These are phyloP conservation scores for Metarhizium sp. DNA, from an alignment of 2,329 filamentous ascomycete genomes.

Conservation along the genomic window DNA sequence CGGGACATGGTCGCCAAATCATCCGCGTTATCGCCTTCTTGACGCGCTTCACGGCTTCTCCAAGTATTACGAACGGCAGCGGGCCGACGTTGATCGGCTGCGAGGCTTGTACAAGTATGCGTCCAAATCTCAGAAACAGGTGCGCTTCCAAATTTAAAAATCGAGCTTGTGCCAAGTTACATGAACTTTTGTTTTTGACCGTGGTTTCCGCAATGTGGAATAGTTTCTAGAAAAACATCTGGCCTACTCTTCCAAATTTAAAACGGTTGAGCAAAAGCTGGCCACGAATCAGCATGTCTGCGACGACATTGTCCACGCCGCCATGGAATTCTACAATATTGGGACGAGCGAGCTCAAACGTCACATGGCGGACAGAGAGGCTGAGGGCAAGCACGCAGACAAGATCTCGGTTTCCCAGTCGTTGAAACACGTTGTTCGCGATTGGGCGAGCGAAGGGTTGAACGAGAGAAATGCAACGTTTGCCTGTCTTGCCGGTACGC, in stretches of 20 bases:
- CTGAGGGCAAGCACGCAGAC: slow-evolving; percentile 30
- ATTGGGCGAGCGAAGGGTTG: slow-evolving; percentile 41
- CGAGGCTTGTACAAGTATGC: slow-evolving; percentile 27
- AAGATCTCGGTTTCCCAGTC: slow-evolving; percentile 40
- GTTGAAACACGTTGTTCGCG: slow-evolving; percentile 47
- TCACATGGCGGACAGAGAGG: slow-evolving; percentile 28
- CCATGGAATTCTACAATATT: slow-evolving; percentile 37
- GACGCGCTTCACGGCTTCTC: slow-evolving; percentile 29
- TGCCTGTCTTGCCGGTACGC: slow-evolving; percentile 24
- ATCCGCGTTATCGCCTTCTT: slow-evolving; percentile 29
- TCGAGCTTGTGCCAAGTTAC: no score
- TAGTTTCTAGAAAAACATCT: slow-evolving; percentile 45
- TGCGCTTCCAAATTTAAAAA: not conserved
- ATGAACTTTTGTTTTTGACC: not conserved
- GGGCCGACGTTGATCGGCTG: slow-evolving; percentile 26
- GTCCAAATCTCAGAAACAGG: slow-evolving; percentile 22
- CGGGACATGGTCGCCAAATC: slow-evolving; percentile 24
- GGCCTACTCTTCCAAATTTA: slow-evolving; percentile 46
- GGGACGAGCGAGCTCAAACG: slow-evolving; percentile 31
- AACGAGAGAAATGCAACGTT: slow-evolving; percentile 36
- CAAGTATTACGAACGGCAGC: slow-evolving; percentile 24
- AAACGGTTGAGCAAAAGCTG: slow-evolving; percentile 31
- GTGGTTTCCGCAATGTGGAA: not conserved
- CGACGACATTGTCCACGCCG: slow-evolving; percentile 32
- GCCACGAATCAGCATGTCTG: slow-evolving; percentile 35